Percentiles rank a stretch among this genome's conserved stretches.
Conservation (phyloP, 2,329 filamentous ascomycete species). For the Colletotrichum paranaense region DNA sequence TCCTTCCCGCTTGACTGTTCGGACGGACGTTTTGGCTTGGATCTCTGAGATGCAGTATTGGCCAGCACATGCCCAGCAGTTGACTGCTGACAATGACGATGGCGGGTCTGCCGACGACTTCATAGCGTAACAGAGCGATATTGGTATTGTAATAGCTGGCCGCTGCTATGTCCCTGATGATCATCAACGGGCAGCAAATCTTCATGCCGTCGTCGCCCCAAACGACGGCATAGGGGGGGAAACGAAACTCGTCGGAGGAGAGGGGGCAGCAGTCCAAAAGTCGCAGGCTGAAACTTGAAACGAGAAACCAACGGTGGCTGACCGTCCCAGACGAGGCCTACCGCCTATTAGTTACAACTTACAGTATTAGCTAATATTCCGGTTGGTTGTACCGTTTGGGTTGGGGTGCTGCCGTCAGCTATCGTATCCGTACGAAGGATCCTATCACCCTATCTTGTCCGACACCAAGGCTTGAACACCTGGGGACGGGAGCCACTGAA, state of each 20-base stretch:
- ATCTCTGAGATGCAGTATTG: background rate
- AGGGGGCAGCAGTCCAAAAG: background rate
- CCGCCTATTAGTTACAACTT: background rate
- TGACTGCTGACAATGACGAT: background rate
- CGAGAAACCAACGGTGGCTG: slow-evolving; percentile 19
- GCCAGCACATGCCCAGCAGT: background rate
- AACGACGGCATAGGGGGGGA: slow-evolving; percentile 14
- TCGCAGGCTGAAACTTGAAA: slow-evolving; percentile 34
- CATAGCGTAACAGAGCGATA: background rate
- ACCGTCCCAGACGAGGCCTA: background rate
- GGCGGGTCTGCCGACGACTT: background rate
- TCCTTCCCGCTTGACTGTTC: slow-evolving; percentile 27
- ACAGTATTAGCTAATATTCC: background rate
- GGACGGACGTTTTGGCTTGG: slow-evolving; percentile 20
- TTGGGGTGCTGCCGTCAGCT: slow-evolving; percentile 12
- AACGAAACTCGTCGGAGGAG: slow-evolving; percentile 27
- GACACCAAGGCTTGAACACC: background rate
- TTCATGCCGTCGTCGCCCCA: slow-evolving; percentile 6
- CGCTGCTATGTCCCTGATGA: background rate
- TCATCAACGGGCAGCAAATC: background rate
- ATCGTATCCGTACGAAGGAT: background rate
- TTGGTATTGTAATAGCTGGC: no score
- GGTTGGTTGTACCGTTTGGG: background rate
- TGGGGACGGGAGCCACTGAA: background rate
- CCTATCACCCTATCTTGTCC: background rate